These are phyloP conservation scores for Phaseolus lunatus DNA, from an alignment of 306 rosid genomes.

Conservation along the genomic window DNA sequence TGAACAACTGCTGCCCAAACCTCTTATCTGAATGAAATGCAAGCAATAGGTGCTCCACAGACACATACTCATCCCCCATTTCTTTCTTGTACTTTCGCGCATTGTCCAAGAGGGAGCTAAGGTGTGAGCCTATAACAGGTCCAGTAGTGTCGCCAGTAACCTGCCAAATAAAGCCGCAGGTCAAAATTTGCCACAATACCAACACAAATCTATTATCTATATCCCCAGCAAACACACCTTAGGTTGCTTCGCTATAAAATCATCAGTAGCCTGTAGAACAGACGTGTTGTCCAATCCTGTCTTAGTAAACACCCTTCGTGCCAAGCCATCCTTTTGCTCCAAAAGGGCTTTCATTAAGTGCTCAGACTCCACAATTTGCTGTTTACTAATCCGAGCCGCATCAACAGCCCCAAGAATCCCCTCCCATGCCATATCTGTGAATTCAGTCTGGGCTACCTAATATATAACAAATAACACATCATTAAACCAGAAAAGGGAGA, in stretches of 20 bases:
- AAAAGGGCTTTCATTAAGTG: conserved; percentile 95
- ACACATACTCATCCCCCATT: conserved; percentile 84
- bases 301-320: conserved; percentile 87
- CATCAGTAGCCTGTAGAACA: conserved; percentile 87
- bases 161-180: conserved; percentile 48
- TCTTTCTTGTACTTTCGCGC: conserved; percentile 73
- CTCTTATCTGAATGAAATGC: conserved; percentile 74
- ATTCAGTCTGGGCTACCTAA: conserved; percentile 75
- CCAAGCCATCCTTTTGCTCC: conserved; percentile 96
- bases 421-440: conserved; percentile 99
- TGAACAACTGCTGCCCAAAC: conserved; percentile 89
- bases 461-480: conserved; percentile 26
- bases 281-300: conserved; percentile 90
- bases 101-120: conserved; percentile 64
- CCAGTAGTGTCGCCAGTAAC: conserved; percentile 86
- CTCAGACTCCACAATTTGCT: conserved; percentile 93
- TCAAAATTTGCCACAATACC: conserved; percentile 31
- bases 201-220: neutral
- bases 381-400: conserved; percentile 79
- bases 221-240: conserved; percentile 60
- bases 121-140: conserved; percentile 71
- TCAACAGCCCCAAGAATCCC: conserved; percentile 83
- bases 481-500: neutral
- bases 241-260: conserved; percentile 83
- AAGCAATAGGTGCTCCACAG: conserved; percentile 89